phyloP scores from a whole-genome alignment of 2,329 filamentous ascomycete species.

The Plectosphaerella sp. region DNA sequence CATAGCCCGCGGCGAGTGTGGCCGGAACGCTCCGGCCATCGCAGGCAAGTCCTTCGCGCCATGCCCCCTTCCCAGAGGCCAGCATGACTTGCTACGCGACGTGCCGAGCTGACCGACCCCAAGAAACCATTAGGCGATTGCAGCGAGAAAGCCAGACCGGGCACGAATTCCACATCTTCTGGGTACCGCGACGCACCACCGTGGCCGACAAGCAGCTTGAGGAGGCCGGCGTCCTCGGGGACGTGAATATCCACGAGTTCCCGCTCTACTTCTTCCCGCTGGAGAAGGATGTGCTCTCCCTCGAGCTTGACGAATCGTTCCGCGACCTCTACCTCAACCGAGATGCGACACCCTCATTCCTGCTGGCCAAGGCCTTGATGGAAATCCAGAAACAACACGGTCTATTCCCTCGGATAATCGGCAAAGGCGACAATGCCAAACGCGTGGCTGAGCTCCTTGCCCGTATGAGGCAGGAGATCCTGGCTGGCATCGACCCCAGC shows the following conservation, averaged over 20 bases:
- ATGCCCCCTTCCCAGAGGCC: no score
- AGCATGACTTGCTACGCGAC: no score
- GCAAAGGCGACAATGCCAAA: constrained; percentile 93
- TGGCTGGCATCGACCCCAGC: constrained; percentile 70
- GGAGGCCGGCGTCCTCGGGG: constrained; percentile 87
- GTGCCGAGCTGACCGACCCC: constrained; percentile 9
- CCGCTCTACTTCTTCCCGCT: constrained; percentile 87
- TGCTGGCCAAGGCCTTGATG: constrained; percentile 91
- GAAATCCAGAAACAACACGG: constrained; percentile 87
- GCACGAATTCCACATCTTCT: constrained; percentile 96
- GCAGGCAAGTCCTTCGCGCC: constrained; percentile 59
- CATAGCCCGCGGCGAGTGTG: constrained; percentile 84
- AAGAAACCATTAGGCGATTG: constrained; percentile 87
- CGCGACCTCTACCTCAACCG: constrained; percentile 83
- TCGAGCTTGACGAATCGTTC: constrained; percentile 86
- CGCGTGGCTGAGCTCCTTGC: constrained; percentile 80
- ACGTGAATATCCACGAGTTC: constrained; percentile 83
- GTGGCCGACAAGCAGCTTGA: constrained; percentile 90
- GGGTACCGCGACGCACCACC: constrained; percentile 87
- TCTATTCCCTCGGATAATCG: constrained; percentile 88
- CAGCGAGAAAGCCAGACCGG: constrained; percentile 83
- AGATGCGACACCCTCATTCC: constrained; percentile 85
- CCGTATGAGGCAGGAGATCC: constrained; percentile 86
- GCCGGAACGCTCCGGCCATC: constrained; percentile 76
- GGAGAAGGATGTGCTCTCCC: constrained; percentile 83